Evolutionary conservation across 2,329 filamentous ascomycete genomes (phyloP), one percentile per base, ranked within the genome.

Genomic region (Magnaporthiopsis incrustans): DNA sequence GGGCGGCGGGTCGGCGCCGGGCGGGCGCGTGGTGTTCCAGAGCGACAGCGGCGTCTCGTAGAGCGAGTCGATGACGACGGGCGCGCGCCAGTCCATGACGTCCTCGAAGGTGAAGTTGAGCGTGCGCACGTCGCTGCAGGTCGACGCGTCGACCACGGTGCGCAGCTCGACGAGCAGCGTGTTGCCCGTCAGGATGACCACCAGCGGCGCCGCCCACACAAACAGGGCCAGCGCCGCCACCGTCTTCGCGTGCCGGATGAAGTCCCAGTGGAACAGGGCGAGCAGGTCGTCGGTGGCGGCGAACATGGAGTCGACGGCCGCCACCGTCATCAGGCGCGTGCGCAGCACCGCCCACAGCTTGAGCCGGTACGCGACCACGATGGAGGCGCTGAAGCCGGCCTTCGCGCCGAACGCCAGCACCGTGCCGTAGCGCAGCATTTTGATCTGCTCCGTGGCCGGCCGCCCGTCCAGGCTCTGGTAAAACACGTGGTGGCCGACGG

Each of bases 231-330:
- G 59, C 4, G 65, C 60, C 15, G 66, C 65, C 2, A 70, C 85
- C 81, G 63, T 85, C 83, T 58, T 84, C 76, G 60, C 73, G 32
- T 65, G 66, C 26, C 59, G 65, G 7, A 68, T 61, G 38, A 74
- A 68, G 66, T 69, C 67, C 77, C 76, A 63, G 69, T 87, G 59
- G 85, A 86, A 85, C 67, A 86, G 85, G 77, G 84, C 82, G 12
- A 66, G 32, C 32, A 71, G 61, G 59, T 70, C 67, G 33, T 70
- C 69, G 2, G 70, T 68, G 10, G 78, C 85, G 0, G 72, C 70
- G 63, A 77, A 77, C 61, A 77, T 65, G 10, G 73, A 72, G 65
- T 76, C 75, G 50, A 77, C 63, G 4, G 69, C 71, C 5, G 61
- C 67, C 25, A 72, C 67, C 50, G 64, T 69, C 69, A 72, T 65